Evolutionary conservation across 345 rosid species (phyloP).

Genomic region (Gossypium arboreum): DNA sequence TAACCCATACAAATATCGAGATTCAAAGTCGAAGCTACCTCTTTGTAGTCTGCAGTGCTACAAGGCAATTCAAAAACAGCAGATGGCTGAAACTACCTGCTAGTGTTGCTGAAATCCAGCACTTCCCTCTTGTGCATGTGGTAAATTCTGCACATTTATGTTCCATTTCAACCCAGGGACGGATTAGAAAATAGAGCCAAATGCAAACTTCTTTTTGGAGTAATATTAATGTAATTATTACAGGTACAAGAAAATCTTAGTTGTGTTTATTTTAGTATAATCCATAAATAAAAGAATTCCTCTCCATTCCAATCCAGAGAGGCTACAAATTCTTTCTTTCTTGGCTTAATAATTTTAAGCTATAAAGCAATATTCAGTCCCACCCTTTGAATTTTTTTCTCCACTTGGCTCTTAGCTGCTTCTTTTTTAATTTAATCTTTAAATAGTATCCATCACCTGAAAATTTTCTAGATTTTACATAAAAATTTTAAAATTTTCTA

Average conservation of each 20-base stretch:
- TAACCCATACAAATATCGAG: slow-evolving; percentile 74
- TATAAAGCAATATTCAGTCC: too few relatives aligned
- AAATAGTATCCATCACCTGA: too few relatives aligned
- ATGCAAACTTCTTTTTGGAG: neutral
- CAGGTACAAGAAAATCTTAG: neutral
- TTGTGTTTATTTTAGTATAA: neutral
- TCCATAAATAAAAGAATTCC: neutral
- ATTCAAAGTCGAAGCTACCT: slow-evolving; percentile 80
- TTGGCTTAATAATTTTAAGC: too few relatives aligned
- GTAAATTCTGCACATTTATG: slow-evolving; percentile 20
- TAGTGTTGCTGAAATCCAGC: slow-evolving; percentile 16
- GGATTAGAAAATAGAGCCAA: neutral
- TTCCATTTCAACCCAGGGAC: slow-evolving; percentile 5
- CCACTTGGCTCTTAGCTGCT: too few relatives aligned
- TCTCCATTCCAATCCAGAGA: too few relatives aligned
- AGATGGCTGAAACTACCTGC: slow-evolving; percentile 25
- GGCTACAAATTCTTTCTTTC: too few relatives aligned
- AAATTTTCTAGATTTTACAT: too few relatives aligned
- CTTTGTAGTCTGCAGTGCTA: slow-evolving; percentile 95
- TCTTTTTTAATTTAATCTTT: too few relatives aligned
- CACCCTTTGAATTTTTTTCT: too few relatives aligned
- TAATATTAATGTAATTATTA: neutral
- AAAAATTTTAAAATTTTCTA: too few relatives aligned
- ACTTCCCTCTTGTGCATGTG: neutral
- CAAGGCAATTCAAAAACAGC: slow-evolving; percentile 62